Conservation (phyloP, 495 filamentous ascomycete genomes). For the Cairneyella variabilis region DNA sequence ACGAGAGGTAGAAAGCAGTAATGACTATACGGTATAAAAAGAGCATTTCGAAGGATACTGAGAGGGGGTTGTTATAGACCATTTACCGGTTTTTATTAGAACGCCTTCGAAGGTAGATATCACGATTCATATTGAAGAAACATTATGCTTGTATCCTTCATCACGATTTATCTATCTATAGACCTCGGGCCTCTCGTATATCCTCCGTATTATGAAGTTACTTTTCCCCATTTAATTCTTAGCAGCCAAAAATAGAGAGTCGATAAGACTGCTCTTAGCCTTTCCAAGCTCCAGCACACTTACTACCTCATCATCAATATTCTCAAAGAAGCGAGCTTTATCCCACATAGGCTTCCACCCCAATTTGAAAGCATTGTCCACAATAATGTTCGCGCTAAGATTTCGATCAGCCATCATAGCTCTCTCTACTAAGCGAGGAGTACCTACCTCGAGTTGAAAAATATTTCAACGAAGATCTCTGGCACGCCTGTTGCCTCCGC, state of each 20-base stretch:
- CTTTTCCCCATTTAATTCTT: constrained; percentile 21
- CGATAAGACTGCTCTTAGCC: constrained; percentile 30
- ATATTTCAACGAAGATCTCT: constrained; percentile 23
- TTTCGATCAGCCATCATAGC: constrained; percentile 18
- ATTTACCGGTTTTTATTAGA: constrained; percentile 21
- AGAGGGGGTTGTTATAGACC: constrained; percentile 19
- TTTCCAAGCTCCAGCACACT: constrained; percentile 32
- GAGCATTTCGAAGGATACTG: constrained; percentile 19
- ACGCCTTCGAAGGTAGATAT: constrained; percentile 19
- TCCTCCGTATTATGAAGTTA: constrained; percentile 20
- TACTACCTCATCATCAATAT: constrained; percentile 34
- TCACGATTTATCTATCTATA: constrained; percentile 20
- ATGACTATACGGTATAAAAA: constrained; percentile 18
- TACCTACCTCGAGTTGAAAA: constrained; percentile 29
- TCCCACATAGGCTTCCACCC: constrained; percentile 38
- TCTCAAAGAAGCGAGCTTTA: constrained; percentile 30
- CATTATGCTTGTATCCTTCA: constrained; percentile 20
- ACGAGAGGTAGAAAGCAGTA: constrained; percentile 21
- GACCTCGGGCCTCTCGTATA: constrained; percentile 20
- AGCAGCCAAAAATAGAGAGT: constrained; percentile 20
- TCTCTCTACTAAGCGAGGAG: constrained; percentile 14
- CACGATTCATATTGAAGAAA: constrained; percentile 20
- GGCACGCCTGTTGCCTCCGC: constrained; percentile 30
- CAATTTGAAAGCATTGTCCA: constrained; percentile 29
- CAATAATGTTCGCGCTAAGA: constrained; percentile 30